Evolutionary conservation across 371 early-diverging fungal species (phyloP).

Genomic region (Circinella minor): DNA sequence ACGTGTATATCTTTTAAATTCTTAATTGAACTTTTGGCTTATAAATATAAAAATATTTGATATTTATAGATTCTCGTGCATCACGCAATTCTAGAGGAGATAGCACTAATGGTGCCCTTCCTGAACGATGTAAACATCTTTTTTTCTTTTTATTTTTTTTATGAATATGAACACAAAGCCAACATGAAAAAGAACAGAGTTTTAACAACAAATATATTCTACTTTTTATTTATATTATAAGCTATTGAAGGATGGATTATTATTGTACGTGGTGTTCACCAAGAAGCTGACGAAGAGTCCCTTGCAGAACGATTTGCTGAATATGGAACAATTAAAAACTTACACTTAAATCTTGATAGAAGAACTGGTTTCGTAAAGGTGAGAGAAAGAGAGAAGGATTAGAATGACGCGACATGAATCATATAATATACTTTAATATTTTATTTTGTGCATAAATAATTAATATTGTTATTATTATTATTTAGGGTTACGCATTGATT

Average conservation of each 20-base stretch:
- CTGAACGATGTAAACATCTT: slow-evolving; percentile 66
- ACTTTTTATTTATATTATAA: slow-evolving; percentile 18
- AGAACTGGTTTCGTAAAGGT: slow-evolving; percentile 96
- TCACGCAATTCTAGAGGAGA: slow-evolving; percentile 15
- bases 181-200: too few relatives aligned
- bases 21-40: too few relatives aligned
- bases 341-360: slow-evolving; percentile 93
- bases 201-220: background rate
- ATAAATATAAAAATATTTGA: too few relatives aligned
- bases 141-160: background rate
- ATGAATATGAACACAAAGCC: too few relatives aligned
- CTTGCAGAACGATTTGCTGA: slow-evolving; percentile 88
- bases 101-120: slow-evolving; percentile 26
- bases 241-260: slow-evolving; percentile 97
- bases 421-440: too few relatives aligned
- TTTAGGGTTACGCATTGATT: slow-evolving; percentile 91
- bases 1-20: background rate
- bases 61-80: background rate
- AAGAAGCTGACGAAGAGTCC: slow-evolving; percentile 94
- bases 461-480: background rate
- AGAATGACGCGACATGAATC: too few relatives aligned
- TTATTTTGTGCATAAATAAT: background rate
- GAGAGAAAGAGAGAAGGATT: slow-evolving; percentile 9
- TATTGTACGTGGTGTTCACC: slow-evolving; percentile 88
- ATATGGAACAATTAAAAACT: slow-evolving; percentile 84